Evolutionary conservation across 148 eudicot species (phyloP).

Genomic region (Spergularia bocconei): DNA sequence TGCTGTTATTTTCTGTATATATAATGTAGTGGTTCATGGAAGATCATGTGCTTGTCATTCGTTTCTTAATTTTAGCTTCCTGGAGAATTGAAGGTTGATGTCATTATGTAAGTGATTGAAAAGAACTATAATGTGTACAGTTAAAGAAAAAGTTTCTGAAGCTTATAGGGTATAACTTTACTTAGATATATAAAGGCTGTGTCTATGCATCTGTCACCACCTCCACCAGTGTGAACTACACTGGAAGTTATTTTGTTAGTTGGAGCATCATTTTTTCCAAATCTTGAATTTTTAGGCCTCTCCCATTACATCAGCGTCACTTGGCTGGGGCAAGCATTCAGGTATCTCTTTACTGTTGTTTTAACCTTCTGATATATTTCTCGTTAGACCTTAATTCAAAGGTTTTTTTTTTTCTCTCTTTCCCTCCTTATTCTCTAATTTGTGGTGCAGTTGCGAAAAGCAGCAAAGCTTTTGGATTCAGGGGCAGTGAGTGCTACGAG

Average conservation of each 20-base stretch:
- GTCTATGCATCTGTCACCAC: not conserved
- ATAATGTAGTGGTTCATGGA: not conserved
- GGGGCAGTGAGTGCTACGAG: slow-evolving; percentile 98
- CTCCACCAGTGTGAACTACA: not conserved
- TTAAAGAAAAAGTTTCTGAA: not conserved
- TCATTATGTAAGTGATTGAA: not conserved
- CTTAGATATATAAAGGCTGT: not conserved
- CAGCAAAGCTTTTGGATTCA: slow-evolving; percentile 81
- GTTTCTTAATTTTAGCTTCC: slow-evolving; percentile 2
- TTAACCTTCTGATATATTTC: not conserved
- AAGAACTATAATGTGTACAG: not conserved
- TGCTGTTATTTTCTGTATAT: not conserved
- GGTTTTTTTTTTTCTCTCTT: not conserved
- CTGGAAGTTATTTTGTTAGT: not conserved
- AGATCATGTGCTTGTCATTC: not conserved
- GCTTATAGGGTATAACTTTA: not conserved
- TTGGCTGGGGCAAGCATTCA: slow-evolving; percentile 86
- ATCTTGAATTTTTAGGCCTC: slow-evolving; percentile 64
- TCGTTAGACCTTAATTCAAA: slow-evolving; percentile 2
- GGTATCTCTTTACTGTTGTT: slow-evolving; percentile 40
- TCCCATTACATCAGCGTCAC: slow-evolving; percentile 92
- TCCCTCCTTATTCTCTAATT: not conserved
- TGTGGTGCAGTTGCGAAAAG: slow-evolving; percentile 75
- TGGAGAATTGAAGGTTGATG: not conserved
- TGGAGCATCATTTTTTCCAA: slow-evolving; percentile 14